Conservation (phyloP, 1,139 yeast species). For the Suhomyces terraborum region DNA sequence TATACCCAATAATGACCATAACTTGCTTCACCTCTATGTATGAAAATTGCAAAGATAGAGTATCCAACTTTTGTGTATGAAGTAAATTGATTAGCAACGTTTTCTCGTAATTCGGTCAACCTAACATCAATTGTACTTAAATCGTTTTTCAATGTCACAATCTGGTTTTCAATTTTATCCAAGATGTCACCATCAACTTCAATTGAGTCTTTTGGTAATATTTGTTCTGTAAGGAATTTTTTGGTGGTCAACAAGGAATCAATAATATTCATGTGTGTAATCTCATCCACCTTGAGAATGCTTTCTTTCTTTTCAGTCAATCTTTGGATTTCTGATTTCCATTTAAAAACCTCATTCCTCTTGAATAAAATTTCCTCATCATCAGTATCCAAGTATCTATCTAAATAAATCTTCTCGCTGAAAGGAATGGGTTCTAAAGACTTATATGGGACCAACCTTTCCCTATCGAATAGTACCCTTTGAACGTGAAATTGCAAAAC, state of each 20-base stretch:
- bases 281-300: slow-evolving; percentile 46
- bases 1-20: slow-evolving; percentile 98
- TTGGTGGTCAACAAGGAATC: slow-evolving; percentile 53
- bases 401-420: slow-evolving; percentile 76
- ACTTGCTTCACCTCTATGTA: slow-evolving; percentile 93
- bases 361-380: slow-evolving; percentile 55
- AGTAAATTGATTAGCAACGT: slow-evolving; percentile 60
- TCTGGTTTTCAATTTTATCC: slow-evolving; percentile 35
- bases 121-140: slow-evolving; percentile 37
- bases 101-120: slow-evolving; percentile 44
- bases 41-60: slow-evolving; percentile 84
- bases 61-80: slow-evolving; percentile 68
- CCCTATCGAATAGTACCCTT: slow-evolving; percentile 86
- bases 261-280: slow-evolving; percentile 52
- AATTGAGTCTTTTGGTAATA: slow-evolving; percentile 24
- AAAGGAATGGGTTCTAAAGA: slow-evolving; percentile 82
- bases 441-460: slow-evolving; percentile 72
- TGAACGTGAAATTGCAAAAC: slow-evolving; percentile 90
- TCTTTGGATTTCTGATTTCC: slow-evolving; percentile 59
- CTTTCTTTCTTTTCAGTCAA: slow-evolving; percentile 46
- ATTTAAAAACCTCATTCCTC: slow-evolving; percentile 59
- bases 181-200: slow-evolving; percentile 39
- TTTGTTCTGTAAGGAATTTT: slow-evolving; percentile 50
- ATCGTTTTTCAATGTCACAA: slow-evolving; percentile 41
- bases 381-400: slow-evolving; percentile 78